phyloP scores from a whole-genome alignment of 2,329 filamentous ascomycete genomes.

The Aspergillus clavatus region DNA sequence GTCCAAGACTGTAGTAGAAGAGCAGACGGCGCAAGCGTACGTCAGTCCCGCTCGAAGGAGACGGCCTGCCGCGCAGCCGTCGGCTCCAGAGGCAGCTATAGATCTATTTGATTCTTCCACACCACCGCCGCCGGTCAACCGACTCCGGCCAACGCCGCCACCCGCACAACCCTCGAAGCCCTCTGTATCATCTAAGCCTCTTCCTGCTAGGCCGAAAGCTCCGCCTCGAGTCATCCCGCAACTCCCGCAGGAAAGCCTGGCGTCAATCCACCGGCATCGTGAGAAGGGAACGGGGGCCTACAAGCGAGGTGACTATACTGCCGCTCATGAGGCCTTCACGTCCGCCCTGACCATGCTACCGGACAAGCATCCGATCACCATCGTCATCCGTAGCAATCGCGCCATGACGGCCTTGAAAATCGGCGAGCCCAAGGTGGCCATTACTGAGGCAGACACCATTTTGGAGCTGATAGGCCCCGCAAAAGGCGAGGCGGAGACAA shows the following conservation, averaged over 20 bases:
- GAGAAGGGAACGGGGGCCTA: slow-evolving; percentile 81
- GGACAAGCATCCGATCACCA: slow-evolving; percentile 71
- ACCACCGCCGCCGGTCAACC: slow-evolving; percentile 21
- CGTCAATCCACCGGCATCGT: slow-evolving; percentile 72
- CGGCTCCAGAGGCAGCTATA: slow-evolving; percentile 45
- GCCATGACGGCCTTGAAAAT: slow-evolving; percentile 87
- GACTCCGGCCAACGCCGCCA: slow-evolving; percentile 29
- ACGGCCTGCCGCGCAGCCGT: slow-evolving; percentile 47
- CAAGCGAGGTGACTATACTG: slow-evolving; percentile 87
- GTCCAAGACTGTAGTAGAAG: slow-evolving; percentile 68
- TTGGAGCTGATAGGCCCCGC: slow-evolving; percentile 72
- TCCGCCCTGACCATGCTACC: slow-evolving; percentile 72
- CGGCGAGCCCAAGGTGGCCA: slow-evolving; percentile 81
- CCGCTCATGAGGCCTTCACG: slow-evolving; percentile 78
- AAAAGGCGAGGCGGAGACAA: slow-evolving; percentile 73
- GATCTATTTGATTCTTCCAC: slow-evolving; percentile 59
- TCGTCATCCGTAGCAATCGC: slow-evolving; percentile 87
- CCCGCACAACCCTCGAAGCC: slow-evolving; percentile 35
- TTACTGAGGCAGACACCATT: slow-evolving; percentile 77
- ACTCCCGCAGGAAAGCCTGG: slow-evolving; percentile 64
- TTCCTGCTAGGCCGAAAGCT: slow-evolving; percentile 44
- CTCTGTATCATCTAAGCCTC: slow-evolving; percentile 43
- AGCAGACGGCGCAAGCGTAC: slow-evolving; percentile 77
- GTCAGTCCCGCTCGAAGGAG: slow-evolving; percentile 80
- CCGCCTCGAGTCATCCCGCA: slow-evolving; percentile 54